These are phyloP conservation scores for Fusarium luffae DNA, from an alignment of 2,329 filamentous ascomycete species.

Conservation along the genomic window DNA sequence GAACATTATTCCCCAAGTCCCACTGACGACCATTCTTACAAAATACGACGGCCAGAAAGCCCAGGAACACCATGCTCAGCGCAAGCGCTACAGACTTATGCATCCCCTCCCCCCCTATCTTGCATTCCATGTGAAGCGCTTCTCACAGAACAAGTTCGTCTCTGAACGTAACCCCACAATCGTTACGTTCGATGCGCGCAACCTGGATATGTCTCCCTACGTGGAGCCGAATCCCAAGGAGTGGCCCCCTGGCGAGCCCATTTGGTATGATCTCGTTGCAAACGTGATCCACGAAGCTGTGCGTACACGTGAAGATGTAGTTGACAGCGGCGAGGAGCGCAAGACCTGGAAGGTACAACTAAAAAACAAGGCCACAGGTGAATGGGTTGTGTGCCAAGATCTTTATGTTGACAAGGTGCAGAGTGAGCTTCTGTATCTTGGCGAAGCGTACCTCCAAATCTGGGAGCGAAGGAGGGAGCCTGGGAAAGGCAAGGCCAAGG, in stretches of 20 bases:
- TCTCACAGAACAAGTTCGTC: slow-evolving; percentile 96
- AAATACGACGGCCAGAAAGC: slow-evolving; percentile 93
- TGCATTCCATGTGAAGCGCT: slow-evolving; percentile 95
- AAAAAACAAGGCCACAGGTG: slow-evolving; percentile 79
- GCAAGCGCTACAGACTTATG: slow-evolving; percentile 87
- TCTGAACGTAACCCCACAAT: slow-evolving; percentile 97
- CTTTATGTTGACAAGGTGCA: slow-evolving; percentile 91
- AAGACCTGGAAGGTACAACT: slow-evolving; percentile 97
- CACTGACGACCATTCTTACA: slow-evolving; percentile 81
- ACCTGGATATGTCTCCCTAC: slow-evolving; percentile 88
- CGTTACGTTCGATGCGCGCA: slow-evolving; percentile 88
- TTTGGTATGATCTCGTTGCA: slow-evolving; percentile 94
- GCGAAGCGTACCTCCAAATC: slow-evolving; percentile 94
- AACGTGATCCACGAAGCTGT: slow-evolving; percentile 93
- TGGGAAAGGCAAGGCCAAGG: slow-evolving; percentile 50
- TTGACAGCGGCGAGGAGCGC: slow-evolving; percentile 85
- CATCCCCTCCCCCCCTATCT: slow-evolving; percentile 93
- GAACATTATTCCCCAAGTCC: slow-evolving; percentile 95
- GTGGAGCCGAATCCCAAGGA: slow-evolving; percentile 85
- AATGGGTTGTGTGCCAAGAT: slow-evolving; percentile 96
- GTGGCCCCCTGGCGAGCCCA: slow-evolving; percentile 80
- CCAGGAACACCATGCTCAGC: slow-evolving; percentile 88
- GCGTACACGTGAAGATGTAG: slow-evolving; percentile 81
- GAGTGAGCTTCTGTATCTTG: slow-evolving; percentile 88
- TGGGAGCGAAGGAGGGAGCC: slow-evolving; percentile 84